Evolutionary conservation across 2,329 filamentous ascomycete species (phyloP).

Genomic region (Paraphoma chrysanthemicola): DNA sequence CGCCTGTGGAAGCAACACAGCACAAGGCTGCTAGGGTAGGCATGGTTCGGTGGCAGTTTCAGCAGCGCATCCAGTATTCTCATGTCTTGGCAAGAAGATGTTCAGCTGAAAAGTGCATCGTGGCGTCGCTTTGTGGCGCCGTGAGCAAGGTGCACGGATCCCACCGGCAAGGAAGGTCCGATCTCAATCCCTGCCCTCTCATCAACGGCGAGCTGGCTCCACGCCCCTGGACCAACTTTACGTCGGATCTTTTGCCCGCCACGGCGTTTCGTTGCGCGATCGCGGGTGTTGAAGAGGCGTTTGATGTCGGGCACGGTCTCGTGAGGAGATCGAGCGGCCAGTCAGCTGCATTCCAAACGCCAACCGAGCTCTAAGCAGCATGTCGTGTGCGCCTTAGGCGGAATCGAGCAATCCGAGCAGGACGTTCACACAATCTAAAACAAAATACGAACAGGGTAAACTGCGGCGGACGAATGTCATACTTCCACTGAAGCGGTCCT

Average conservation of each 20-base stretch:
- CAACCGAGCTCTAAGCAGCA: constrained; percentile 23
- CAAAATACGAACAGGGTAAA: background rate
- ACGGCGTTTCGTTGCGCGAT: constrained; percentile 11
- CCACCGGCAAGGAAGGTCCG: constrained; percentile 22
- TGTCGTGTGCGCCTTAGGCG: constrained; percentile 2
- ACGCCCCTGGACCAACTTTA: constrained; percentile 19
- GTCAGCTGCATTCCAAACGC: constrained; percentile 24
- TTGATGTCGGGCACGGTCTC: constrained; percentile 3
- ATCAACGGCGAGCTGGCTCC: constrained; percentile 25
- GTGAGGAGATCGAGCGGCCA: constrained; percentile 5
- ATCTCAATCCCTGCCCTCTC: constrained; percentile 20
- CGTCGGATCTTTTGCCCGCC: constrained; percentile 2
- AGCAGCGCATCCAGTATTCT: constrained; percentile 30
- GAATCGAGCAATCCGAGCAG: constrained; percentile 8
- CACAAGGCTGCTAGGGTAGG: constrained; percentile 39
- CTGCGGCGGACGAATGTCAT: background rate
- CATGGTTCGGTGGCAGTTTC: constrained; percentile 32
- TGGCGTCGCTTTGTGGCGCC: constrained; percentile 42
- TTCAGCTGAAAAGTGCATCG: constrained; percentile 41
- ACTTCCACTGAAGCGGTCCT: constrained; percentile 4
- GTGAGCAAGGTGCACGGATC: constrained; percentile 16
- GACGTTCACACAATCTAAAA: background rate
- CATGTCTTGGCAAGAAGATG: constrained; percentile 26
- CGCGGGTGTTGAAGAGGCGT: background rate
- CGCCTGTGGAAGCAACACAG: constrained; percentile 42